Evolutionary conservation across 495 filamentous ascomycete species (phyloP).

Genomic region (Melanomma pulvis-pyrius): DNA sequence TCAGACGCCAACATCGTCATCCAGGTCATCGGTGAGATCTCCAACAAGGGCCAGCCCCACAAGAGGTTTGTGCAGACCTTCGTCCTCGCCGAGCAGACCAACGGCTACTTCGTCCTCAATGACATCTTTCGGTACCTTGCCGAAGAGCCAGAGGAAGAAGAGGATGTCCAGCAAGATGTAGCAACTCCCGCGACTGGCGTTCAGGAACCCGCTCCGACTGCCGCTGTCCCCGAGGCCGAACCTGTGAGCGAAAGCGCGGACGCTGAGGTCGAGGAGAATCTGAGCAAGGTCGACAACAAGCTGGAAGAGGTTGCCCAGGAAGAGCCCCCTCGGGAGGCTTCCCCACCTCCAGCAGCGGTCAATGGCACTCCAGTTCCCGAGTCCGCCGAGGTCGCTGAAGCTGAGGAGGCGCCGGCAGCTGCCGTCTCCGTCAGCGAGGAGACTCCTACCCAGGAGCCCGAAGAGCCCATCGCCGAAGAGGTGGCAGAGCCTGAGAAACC

Average conservation of each 20-base stretch:
- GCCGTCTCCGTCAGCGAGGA: conserved; percentile 37
- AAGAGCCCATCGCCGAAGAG: conserved; percentile 46
- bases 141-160: conserved; percentile 74
- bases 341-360: conserved; percentile 32
- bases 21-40: conserved; percentile 96
- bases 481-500: conserved; percentile 56
- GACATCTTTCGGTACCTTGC: conserved; percentile 94
- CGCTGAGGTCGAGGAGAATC: conserved; percentile 48
- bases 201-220: conserved; percentile 44
- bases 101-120: conserved; percentile 97
- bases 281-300: conserved; percentile 59
- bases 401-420: conserved; percentile 35
- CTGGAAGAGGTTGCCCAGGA: conserved; percentile 52
- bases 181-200: conserved; percentile 45
- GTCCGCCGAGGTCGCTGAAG: conserved; percentile 29
- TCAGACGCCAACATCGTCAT: conserved; percentile 92
- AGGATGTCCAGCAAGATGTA: conserved; percentile 52
- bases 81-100: conserved; percentile 92
- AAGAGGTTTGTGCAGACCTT: conserved; percentile 99
- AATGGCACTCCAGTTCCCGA: conserved; percentile 38
- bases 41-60: conserved; percentile 84
- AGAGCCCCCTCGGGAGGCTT: conserved; percentile 48
- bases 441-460: conserved; percentile 38
- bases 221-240: conserved; percentile 38
- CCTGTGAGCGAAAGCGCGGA: conserved; percentile 43